Base-by-base conservation (phyloP, 257 asterid species). In the Solanum acaule region DNA sequence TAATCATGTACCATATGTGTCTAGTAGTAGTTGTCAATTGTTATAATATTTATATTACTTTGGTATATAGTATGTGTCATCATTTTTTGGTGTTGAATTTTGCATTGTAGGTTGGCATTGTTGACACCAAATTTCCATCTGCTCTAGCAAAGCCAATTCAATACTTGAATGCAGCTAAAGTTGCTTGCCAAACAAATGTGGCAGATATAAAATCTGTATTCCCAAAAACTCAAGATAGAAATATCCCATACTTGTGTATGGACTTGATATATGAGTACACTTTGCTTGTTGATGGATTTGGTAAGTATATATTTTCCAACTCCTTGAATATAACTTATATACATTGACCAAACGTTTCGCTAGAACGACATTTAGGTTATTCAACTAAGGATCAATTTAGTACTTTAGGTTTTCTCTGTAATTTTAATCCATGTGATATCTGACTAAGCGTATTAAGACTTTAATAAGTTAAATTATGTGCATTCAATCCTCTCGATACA, bases 231-330 rank as follows among this genome's bases (percentile, higher is more conserved):
- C 90, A 83, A 1, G 40, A 89, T 12, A 70, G 46, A 11, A 89
- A 93, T 85, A 22, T 88, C 40, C 95, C 94, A 12, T 94, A 65
- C 85, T 49, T 93, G 13, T 93, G 98, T 85, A 90, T 92, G 91
- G 94, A 93, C 89, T 94, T 94, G 18, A 87, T 93, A 4, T 94
- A 92, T 38, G 87, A 90, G 81, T 92, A 89, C 91, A 90, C 93
- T 13, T 27, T 94, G 82, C 93, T 94, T 13, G 94, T 91, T 0
- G 90, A 93, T 86, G 98, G 93, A 23, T 91, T 93, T 13, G 94
- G 94, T 90, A 89, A 61, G 91, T 49, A 42, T 29, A 25, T 33
- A 25, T 23, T 2, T 7, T 23, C 5, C 12, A 1, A 4, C 34
- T 38, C 35, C n/a, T 65, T 56, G 29, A 35, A 15, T 33, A 31